A percentile compares a stretch with the other conserved stretches of the same genome.
Conservation (phyloP, 208 protist genomes). For the Wallacemonas sp. region DNA sequence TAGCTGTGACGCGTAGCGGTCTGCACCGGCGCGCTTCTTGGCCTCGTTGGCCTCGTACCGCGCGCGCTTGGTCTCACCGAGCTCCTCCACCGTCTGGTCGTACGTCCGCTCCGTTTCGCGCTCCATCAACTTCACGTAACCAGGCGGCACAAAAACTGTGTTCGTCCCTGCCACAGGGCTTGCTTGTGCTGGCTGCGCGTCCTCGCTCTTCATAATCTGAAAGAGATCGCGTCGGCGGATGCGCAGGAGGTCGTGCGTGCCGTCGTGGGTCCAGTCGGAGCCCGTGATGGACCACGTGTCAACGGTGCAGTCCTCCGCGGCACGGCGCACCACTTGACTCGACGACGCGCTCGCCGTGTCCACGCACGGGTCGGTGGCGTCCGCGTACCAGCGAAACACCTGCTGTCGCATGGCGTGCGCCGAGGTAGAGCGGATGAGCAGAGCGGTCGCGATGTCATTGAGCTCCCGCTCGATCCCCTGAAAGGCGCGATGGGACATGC, state of each 20-base stretch:
- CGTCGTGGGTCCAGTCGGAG: constrained; percentile 76
- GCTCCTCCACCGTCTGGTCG: constrained; percentile 55
- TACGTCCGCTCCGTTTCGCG: constrained; percentile 84
- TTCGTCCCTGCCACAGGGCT: background rate
- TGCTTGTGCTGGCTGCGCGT: constrained; percentile 6
- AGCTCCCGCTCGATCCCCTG: constrained; percentile 56
- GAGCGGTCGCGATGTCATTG: constrained; percentile 74
- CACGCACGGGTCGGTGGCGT: constrained; percentile 22
- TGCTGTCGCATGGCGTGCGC: constrained; percentile 65
- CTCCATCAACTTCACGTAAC: constrained; percentile 73
- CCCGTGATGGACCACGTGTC: constrained; percentile 72
- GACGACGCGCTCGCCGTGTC: background rate
- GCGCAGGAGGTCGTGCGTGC: constrained; percentile 46
- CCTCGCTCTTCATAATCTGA: constrained; percentile 15
- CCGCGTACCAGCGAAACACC: constrained; percentile 67
- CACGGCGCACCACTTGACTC: constrained; percentile 11
- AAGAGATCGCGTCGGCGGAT: constrained; percentile 55
- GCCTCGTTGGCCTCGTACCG: constrained; percentile 77
- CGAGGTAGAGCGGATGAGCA: constrained; percentile 59
- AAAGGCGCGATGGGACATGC: constrained; percentile 58
- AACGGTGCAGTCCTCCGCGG: constrained; percentile 21
- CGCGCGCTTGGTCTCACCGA: constrained; percentile 69
- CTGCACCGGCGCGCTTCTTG: constrained; percentile 52
- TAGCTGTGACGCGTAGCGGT: constrained; percentile 9
- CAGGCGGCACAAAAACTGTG: constrained; percentile 10